These are phyloP conservation scores for Colletotrichum cereale DNA, from an alignment of 2,329 filamentous ascomycete genomes.

Conservation along the genomic window DNA sequence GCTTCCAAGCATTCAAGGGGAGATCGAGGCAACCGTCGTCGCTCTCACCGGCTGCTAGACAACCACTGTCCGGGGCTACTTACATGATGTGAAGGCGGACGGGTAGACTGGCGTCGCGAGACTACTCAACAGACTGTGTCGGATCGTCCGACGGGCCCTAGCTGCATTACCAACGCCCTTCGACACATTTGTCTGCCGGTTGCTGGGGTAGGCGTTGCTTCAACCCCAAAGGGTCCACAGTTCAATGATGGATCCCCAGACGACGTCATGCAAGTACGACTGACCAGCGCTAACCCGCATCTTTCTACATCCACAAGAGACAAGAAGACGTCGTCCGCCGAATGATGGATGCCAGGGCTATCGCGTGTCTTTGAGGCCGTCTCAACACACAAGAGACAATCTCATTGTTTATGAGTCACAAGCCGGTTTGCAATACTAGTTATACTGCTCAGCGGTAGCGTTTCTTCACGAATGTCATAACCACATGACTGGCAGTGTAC, in stretches of 20 bases:
- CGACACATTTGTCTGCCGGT: constrained; percentile 27
- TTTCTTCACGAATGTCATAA: not conserved
- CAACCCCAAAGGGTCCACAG: constrained; percentile 18
- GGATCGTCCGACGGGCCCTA: constrained; percentile 28
- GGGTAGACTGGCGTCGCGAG: constrained; percentile 6
- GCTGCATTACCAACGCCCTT: constrained; percentile 26
- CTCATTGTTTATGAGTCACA: not conserved
- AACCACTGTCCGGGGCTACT: constrained; percentile 5
- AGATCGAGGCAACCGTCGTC: not conserved
- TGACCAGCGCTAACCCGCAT: not conserved
- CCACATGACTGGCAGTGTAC: not conserved
- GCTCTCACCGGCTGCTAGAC: not conserved
- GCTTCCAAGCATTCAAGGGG: not conserved
- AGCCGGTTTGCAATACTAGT: not conserved
- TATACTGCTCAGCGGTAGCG: not conserved
- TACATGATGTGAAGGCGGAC: not conserved
- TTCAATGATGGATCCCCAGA: constrained; percentile 33
- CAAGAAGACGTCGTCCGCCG: not conserved
- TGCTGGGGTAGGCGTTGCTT: constrained; percentile 36
- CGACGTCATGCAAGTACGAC: constrained; percentile 39
- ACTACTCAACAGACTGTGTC: constrained; percentile 13
- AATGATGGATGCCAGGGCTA: not conserved
- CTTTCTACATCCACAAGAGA: not conserved
- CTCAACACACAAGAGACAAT: not conserved
- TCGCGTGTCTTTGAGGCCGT: not conserved